Percentiles rank a stretch among this genome's conserved stretches.
These are phyloP conservation scores for Pseudocercospora crystallina DNA, from an alignment of 2,329 filamentous ascomycete species.

Conservation along the genomic window DNA sequence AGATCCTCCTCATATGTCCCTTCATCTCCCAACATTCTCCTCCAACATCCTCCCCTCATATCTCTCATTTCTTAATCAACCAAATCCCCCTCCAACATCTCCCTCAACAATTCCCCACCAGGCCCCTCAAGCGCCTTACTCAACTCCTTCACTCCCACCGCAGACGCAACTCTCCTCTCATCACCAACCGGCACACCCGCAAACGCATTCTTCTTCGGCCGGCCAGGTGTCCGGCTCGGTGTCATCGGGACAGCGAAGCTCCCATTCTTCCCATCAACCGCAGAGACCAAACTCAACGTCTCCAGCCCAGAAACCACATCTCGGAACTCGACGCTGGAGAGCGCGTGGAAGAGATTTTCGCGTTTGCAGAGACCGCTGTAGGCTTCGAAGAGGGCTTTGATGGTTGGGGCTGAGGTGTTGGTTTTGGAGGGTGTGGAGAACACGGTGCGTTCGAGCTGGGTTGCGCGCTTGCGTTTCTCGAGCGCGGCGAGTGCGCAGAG, in stretches of 20 bases:
- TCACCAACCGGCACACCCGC: constrained; percentile 53
- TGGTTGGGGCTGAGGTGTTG: constrained; percentile 63
- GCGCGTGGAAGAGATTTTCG: constrained; percentile 84
- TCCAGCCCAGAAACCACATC: constrained; percentile 90
- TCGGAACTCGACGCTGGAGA: constrained; percentile 88
- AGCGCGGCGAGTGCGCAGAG: constrained; percentile 84
- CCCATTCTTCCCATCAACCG: constrained; percentile 69
- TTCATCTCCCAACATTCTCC: background rate
- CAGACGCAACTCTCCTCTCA: constrained; percentile 51
- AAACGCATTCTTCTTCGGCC: constrained; percentile 42
- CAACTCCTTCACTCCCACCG: constrained; percentile 37
- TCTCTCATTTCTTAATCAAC: constrained; percentile 3
- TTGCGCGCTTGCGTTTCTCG: constrained; percentile 69
- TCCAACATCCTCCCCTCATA: background rate
- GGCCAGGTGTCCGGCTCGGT: constrained; percentile 65
- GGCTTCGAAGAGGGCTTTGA: constrained; percentile 79
- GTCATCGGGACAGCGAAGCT: constrained; percentile 61
- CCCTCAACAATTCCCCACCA: constrained; percentile 37
- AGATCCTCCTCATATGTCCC: background rate
- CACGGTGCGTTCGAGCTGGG: constrained; percentile 31
- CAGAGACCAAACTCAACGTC: constrained; percentile 75
- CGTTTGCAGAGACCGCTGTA: constrained; percentile 81
- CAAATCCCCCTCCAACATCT: constrained; percentile 37
- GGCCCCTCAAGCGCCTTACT: constrained; percentile 34
- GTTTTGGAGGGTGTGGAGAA: constrained; percentile 45